A percentile compares a stretch with the other conserved stretches of the same genome.
phyloP scores from a whole-genome alignment of 169 alveolate species.

The Babesia divergens region DNA sequence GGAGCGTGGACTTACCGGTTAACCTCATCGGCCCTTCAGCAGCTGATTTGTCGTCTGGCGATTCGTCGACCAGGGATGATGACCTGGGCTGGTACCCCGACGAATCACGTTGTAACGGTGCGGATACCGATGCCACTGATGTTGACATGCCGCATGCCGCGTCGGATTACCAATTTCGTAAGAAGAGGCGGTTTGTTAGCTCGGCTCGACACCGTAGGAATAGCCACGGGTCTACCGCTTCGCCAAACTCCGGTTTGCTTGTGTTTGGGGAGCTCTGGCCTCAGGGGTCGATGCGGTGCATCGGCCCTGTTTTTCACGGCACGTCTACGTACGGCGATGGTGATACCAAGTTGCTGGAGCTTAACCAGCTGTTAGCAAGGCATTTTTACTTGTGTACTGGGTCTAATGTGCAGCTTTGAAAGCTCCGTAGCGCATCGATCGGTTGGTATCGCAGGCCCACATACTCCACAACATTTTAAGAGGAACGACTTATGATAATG shows the following conservation, averaged over 20 bases:
- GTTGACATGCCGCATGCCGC: background rate
- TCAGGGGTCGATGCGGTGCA: constrained; percentile 16
- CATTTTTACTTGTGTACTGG: constrained; percentile 7
- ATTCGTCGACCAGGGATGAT: no score
- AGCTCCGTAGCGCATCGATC: no score
- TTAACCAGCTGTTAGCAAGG: background rate
- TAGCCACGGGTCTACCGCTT: no score
- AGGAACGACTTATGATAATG: no score
- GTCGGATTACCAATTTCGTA: background rate
- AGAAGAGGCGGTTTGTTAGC: background rate
- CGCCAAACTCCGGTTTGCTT: background rate
- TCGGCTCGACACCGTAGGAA: background rate
- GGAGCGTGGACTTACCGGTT: no score
- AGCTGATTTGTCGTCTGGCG: background rate
- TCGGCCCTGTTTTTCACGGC: background rate
- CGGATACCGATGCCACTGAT: no score
- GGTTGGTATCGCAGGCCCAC: no score
- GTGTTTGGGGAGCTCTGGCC: constrained; percentile 14
- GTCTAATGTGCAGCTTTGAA: no score
- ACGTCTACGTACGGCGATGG: background rate
- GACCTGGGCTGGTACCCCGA: no score
- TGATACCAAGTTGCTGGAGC: background rate
- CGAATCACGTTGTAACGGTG: no score
- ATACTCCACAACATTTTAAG: no score
- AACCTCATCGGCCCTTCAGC: background rate